Percentiles rank a stretch among this genome's conserved stretches.
phyloP scores from a whole-genome alignment of 768 basidiomycete species.

The Tylopilus sp. region DNA sequence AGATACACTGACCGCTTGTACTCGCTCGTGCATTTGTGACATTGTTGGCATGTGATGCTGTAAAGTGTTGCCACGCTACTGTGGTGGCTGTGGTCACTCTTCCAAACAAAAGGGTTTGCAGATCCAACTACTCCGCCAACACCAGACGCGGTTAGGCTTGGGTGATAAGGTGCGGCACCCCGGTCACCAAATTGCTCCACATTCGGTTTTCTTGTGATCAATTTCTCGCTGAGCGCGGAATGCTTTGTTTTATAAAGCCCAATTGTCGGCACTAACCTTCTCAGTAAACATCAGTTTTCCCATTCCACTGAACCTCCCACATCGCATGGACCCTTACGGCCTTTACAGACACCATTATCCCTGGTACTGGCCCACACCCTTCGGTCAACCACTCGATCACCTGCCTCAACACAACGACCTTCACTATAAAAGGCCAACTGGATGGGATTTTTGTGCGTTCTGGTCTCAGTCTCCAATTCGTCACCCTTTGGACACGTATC shows the following conservation, averaged over 20 bases:
- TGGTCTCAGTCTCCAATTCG: not conserved
- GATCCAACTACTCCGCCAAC: too few relatives aligned
- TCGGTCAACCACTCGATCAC: slow-evolving; percentile 30
- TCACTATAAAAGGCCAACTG: slow-evolving; percentile 7
- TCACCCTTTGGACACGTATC: not conserved
- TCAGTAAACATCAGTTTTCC: not conserved
- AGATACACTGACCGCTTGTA: too few relatives aligned
- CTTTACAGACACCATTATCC: slow-evolving; percentile 15
- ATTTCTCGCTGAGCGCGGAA: slow-evolving; percentile 5
- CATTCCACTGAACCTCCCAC: not conserved
- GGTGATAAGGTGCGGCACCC: not conserved
- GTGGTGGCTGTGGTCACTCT: too few relatives aligned
- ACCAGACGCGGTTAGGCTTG: not conserved
- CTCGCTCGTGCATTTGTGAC: too few relatives aligned
- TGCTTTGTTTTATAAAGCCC: slow-evolving; percentile 9
- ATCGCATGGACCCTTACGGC: slow-evolving; percentile 26
- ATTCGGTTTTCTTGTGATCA: slow-evolving; percentile 3
- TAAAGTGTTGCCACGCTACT: too few relatives aligned
- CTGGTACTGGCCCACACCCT: slow-evolving; percentile 25
- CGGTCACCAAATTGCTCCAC: slow-evolving; percentile 4
- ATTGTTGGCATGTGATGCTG: too few relatives aligned
- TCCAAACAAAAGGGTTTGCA: too few relatives aligned
- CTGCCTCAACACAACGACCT: slow-evolving; percentile 20
- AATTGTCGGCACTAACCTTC: not conserved
- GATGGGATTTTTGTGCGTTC: slow-evolving; percentile 18